These are phyloP conservation scores for Apiotrichum siamense DNA, from an alignment of 1,284 basidiomycete genomes.

Conservation along the genomic window DNA sequence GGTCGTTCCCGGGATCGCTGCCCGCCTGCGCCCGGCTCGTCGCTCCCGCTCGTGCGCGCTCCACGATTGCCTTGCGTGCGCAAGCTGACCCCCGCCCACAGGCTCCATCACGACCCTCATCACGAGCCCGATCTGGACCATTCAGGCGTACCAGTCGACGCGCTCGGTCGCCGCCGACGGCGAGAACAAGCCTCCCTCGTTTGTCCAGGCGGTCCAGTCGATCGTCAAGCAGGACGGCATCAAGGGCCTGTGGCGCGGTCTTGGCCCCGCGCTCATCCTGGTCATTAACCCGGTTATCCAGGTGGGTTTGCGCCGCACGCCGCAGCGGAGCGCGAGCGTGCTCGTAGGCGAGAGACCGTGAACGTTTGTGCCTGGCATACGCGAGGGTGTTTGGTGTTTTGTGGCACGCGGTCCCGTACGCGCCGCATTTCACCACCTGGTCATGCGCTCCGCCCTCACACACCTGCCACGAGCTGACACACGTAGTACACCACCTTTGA, in stretches of 20 bases:
- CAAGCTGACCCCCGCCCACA: conserved; percentile 29
- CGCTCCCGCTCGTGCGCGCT: too few relatives aligned
- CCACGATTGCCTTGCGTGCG: background rate
- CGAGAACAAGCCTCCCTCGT: conserved; percentile 53
- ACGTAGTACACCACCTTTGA: conserved; percentile 70
- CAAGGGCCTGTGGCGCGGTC: conserved; percentile 84
- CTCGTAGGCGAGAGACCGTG: background rate
- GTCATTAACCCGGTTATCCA: conserved; percentile 92
- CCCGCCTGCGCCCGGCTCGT: too few relatives aligned
- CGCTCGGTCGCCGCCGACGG: conserved; percentile 36
- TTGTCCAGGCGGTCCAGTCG: conserved; percentile 62
- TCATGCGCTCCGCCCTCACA: too few relatives aligned
- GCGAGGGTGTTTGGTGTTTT: background rate
- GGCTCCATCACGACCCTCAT: conserved; percentile 85
- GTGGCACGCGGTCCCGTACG: background rate
- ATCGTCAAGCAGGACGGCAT: conserved; percentile 74
- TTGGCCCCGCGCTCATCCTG: conserved; percentile 86
- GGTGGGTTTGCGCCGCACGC: conserved; percentile 28
- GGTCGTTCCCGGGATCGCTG: too few relatives aligned
- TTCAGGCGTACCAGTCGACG: conserved; percentile 88
- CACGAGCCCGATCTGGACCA: conserved; percentile 92
- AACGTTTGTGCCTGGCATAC: background rate
- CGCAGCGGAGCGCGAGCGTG: background rate
- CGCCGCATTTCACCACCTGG: too few relatives aligned
- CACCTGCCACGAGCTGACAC: background rate